A percentile compares a stretch with the other conserved stretches of the same genome.
Evolutionary conservation across 2,329 filamentous ascomycete genomes (phyloP).

Genomic region (Aspergillus sp.): DNA sequence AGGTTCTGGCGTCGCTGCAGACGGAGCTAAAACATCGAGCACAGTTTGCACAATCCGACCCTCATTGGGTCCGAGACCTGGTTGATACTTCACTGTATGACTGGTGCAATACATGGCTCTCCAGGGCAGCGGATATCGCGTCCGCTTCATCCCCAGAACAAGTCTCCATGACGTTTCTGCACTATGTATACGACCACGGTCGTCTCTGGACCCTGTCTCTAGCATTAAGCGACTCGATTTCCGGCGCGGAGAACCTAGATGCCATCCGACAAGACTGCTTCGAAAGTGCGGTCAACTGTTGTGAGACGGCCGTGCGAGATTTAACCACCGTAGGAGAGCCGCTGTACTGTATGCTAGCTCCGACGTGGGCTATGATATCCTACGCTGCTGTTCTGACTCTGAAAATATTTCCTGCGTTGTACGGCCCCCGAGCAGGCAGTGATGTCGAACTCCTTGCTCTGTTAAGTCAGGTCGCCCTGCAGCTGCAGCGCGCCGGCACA

Average conservation of each 20-base stretch:
- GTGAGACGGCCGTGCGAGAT: constrained; percentile 27
- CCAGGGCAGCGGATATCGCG: not conserved
- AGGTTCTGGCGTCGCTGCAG: constrained; percentile 20
- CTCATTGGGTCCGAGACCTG: constrained; percentile 27
- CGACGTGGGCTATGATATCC: constrained; percentile 34
- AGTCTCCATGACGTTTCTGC: constrained; percentile 20
- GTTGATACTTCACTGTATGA: constrained; percentile 22
- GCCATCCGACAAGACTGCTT: constrained; percentile 30
- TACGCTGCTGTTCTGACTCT: constrained; percentile 29
- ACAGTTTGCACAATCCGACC: constrained; percentile 8
- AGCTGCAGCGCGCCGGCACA: constrained; percentile 26
- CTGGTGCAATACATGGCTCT: constrained; percentile 26
- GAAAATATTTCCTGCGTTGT: constrained; percentile 24
- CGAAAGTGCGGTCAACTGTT: constrained; percentile 26
- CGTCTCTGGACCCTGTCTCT: constrained; percentile 30
- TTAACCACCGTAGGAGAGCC: constrained; percentile 26
- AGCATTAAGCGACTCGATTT: constrained; percentile 20
- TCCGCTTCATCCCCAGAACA: constrained; percentile 9
- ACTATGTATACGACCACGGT: constrained; percentile 29
- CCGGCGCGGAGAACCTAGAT: constrained; percentile 9
- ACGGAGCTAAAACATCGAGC: constrained; percentile 16
- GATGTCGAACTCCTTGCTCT: constrained; percentile 28
- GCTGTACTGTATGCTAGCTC: constrained; percentile 32
- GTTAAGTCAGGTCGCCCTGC: constrained; percentile 25
- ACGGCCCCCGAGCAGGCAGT: constrained; percentile 16